Evolutionary conservation across 129 eudicot genomes (phyloP), one percentile per base, ranked within the genome.

Genomic region (Flaveria brownii): DNA sequence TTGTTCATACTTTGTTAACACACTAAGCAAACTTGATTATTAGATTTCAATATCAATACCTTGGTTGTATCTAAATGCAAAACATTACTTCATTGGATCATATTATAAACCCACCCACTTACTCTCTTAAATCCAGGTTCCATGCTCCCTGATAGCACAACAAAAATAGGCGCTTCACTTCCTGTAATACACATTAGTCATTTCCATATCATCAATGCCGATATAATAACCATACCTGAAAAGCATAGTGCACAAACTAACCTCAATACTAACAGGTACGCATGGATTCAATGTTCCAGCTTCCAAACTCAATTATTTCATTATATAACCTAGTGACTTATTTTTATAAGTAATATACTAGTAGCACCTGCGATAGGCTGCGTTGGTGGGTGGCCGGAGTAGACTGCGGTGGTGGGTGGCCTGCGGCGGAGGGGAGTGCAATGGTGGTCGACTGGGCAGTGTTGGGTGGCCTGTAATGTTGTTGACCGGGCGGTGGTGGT

Each of bases 121-220:
- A 43, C 70, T 74, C 78, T 61, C 39, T 39, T 72, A 55, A 72
- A 72, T 42, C 70, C 70, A 59, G 78, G 78, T 60, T 60, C 60
- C 78, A 74, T 74, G 54, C 78, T 74, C 6, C 78, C 78, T 16
- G 78, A 74, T 43, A 74, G 15, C 49, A 74, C 78, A 74, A 61
- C 78, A 0, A 74, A 61, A 45, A 60, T 9, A 45, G 78, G 78
- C 1, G 47, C 22, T 28, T 74, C 71, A 28, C 61, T 74, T 45
- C 78, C 78, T n/a, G 71, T 61, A 45, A 74, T 61, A 62, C 71
- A 74, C 78, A 61, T 74, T 28, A 74, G 26, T 68, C 39, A 33
- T 74, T 23, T 74, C 78, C 78, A 74, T 61, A 46, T 23, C 71
- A 74, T 74, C 78, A 74, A 74, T 26, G 71, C 62, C 5, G 47